Conservation (phyloP, 805 yeast genomes). For the Hemisphaericaspora nanyangensis region DNA sequence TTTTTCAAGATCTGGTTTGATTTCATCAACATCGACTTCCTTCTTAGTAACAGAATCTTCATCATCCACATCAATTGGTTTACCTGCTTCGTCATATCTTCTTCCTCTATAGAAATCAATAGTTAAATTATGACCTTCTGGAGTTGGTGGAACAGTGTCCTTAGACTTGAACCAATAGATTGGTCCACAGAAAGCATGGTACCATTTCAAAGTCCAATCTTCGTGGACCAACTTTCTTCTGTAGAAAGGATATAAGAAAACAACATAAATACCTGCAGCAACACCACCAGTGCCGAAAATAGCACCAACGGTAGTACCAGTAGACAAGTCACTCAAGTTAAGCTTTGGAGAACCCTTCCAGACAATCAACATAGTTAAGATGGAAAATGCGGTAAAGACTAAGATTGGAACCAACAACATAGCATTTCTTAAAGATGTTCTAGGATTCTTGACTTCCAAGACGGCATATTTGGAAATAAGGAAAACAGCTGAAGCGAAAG, state of each 20-base stretch:
- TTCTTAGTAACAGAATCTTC: constrained; percentile 8
- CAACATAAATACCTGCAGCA: constrained; percentile 47
- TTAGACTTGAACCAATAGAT: constrained; percentile 48
- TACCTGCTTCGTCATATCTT: constrained; percentile 27
- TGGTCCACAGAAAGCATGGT: constrained; percentile 58
- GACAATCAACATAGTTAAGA: constrained; percentile 71
- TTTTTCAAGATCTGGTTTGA: constrained; percentile 8
- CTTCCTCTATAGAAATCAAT: constrained; percentile 68
- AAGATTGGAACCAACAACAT: constrained; percentile 55
- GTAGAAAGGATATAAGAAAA: constrained; percentile 59
- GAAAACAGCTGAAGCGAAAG: constrained; percentile 56
- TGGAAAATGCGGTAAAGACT: constrained; percentile 56
- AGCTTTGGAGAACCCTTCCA: constrained; percentile 79
- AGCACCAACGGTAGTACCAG: constrained; percentile 52
- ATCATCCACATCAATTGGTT: constrained; percentile 5
- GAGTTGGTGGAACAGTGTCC: constrained; percentile 63
- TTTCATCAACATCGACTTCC: constrained; percentile 2
- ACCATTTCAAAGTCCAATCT: constrained; percentile 65
- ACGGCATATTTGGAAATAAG: constrained; percentile 57
- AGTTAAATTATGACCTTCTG: constrained; percentile 51
- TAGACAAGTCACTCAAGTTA: constrained; percentile 49
- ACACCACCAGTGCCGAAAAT: constrained; percentile 64
- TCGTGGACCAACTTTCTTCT: constrained; percentile 54
- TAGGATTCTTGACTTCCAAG: constrained; percentile 50
- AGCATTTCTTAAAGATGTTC: constrained; percentile 48